Percentiles rank a stretch among this genome's conserved stretches.
Conservation (phyloP, 2,329 filamentous ascomycete genomes). For the Fusarium hainanense region DNA sequence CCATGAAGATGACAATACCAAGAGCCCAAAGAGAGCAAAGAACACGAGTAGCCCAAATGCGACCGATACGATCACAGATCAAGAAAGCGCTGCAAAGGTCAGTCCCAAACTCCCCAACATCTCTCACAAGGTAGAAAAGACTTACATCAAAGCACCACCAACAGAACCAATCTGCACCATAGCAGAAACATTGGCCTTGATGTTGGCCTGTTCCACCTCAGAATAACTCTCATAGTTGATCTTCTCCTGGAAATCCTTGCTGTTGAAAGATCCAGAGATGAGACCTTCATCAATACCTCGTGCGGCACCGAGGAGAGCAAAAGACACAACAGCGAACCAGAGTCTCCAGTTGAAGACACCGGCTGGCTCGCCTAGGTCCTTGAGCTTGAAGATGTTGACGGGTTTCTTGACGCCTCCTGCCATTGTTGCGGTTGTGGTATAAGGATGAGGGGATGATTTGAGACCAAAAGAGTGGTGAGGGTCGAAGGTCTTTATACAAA, state of each 20-base stretch:
- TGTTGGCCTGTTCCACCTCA: constrained; percentile 68
- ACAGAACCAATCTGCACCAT: constrained; percentile 87
- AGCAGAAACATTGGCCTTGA: constrained; percentile 79
- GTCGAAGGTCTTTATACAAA: background rate
- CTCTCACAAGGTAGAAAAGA: no score
- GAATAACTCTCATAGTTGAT: constrained; percentile 68
- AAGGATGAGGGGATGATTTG: background rate
- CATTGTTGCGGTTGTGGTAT: constrained; percentile 49
- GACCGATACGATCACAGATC: constrained; percentile 69
- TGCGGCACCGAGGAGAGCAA: constrained; percentile 80
- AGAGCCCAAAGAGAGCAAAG: constrained; percentile 68
- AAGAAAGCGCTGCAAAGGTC: constrained; percentile 62
- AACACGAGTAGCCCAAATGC: constrained; percentile 70
- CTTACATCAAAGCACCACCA: constrained; percentile 70
- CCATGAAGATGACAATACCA: constrained; percentile 69
- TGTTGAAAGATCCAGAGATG: constrained; percentile 77
- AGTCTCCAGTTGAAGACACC: constrained; percentile 81
- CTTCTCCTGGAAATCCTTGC: constrained; percentile 69
- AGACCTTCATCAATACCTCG: constrained; percentile 85
- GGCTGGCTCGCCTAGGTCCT: constrained; percentile 72
- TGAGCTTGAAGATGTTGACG: constrained; percentile 72
- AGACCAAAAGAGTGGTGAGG: background rate
- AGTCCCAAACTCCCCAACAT: background rate
- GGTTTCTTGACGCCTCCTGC: constrained; percentile 65
- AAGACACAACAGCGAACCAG: constrained; percentile 80